These are phyloP conservation scores for Agaricus blazei DNA, from an alignment of 768 basidiomycete genomes.

Conservation along the genomic window DNA sequence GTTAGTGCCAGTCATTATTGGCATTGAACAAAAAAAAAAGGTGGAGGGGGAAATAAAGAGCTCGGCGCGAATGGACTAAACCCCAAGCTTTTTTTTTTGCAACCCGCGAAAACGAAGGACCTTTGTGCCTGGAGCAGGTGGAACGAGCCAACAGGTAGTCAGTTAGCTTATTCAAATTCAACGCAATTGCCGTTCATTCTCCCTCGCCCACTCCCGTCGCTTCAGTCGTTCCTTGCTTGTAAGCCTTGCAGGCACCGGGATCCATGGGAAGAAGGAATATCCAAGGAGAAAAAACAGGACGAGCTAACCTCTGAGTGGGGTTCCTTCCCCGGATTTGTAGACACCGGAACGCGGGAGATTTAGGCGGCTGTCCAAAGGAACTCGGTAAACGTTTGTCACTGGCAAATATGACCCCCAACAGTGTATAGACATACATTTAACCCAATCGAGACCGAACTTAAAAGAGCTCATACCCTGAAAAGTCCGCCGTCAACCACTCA, in stretches of 20 bases:
- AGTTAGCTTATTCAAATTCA: no score
- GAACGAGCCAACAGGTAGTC: no score
- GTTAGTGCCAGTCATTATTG: no score
- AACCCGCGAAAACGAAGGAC: no score
- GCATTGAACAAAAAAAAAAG: no score
- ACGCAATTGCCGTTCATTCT: not conserved
- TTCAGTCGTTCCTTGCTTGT: not conserved
- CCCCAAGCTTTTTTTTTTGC: no score
- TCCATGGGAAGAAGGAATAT: constrained; percentile 9
- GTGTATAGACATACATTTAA: no score
- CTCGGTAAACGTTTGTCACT: not conserved
- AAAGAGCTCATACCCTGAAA: not conserved
- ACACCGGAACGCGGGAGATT: not conserved
- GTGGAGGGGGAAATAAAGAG: no score
- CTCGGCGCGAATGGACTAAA: no score
- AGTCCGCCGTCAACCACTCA: not conserved
- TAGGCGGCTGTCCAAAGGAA: not conserved
- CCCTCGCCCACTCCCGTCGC: not conserved
- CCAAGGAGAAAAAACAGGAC: not conserved
- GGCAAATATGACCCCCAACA: not conserved
- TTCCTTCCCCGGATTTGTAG: not conserved
- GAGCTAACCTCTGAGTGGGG: no score
- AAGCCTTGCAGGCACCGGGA: not conserved
- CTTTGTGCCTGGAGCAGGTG: no score
- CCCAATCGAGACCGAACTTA: no score